Conservation (phyloP, 2,329 filamentous ascomycete genomes). For the Trichoderma brevicompactum region DNA sequence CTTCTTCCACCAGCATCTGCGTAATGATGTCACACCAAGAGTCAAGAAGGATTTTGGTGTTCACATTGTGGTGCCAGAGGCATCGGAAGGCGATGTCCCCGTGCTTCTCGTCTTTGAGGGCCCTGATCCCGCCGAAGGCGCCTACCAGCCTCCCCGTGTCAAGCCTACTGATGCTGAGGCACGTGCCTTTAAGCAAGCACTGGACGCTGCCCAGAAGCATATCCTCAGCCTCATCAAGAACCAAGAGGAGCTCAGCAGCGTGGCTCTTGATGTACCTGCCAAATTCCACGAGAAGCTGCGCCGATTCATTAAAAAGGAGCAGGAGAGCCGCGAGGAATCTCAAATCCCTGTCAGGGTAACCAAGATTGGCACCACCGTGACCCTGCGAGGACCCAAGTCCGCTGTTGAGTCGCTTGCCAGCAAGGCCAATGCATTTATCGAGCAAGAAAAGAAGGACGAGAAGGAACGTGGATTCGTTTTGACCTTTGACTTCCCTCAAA, state of each 20-base stretch:
- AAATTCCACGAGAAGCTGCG: constrained; percentile 69
- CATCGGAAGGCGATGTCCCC: constrained; percentile 61
- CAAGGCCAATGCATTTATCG: constrained; percentile 79
- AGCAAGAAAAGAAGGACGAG: constrained; percentile 89
- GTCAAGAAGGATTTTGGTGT: constrained; percentile 73
- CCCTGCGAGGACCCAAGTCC: constrained; percentile 75
- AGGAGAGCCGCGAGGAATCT: constrained; percentile 59
- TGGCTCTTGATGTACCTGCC: constrained; percentile 60
- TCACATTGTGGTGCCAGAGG: constrained; percentile 71
- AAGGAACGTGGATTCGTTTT: constrained; percentile 88
- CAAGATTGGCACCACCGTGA: constrained; percentile 64
- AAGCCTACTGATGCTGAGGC: constrained; percentile 57
- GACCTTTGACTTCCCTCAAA: constrained; percentile 91
- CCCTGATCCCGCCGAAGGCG: constrained; percentile 50
- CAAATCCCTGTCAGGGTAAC: constrained; percentile 65
- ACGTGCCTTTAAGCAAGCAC: constrained; percentile 57
- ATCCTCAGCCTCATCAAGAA: constrained; percentile 62
- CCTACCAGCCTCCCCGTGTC: constrained; percentile 60
- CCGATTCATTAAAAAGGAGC: constrained; percentile 68
- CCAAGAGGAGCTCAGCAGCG: constrained; percentile 59
- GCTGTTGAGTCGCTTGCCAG: constrained; percentile 71
- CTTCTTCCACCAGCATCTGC: constrained; percentile 77
- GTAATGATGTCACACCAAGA: constrained; percentile 63
- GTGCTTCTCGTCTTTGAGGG: constrained; percentile 78
- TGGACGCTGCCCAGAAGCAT: constrained; percentile 61